These are phyloP conservation scores for Colletotrichum sp. DNA, from an alignment of 2,329 filamentous ascomycete species.

Conservation along the genomic window DNA sequence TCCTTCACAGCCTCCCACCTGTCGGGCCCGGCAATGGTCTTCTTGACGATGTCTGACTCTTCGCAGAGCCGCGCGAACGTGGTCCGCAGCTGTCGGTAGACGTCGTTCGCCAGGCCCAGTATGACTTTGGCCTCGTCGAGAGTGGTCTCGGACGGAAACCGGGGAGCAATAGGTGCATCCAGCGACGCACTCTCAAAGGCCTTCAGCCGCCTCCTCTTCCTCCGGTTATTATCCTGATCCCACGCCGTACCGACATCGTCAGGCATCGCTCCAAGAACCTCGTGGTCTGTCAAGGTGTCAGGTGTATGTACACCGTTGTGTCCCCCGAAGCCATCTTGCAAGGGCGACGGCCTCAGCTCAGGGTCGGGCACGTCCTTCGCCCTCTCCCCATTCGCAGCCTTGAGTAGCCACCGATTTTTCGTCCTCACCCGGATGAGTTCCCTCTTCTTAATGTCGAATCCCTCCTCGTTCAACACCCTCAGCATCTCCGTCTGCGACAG, in stretches of 20 bases:
- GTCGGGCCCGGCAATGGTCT: slow-evolving; percentile 75
- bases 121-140: slow-evolving; percentile 79
- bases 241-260: neutral
- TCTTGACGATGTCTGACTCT: slow-evolving; percentile 72
- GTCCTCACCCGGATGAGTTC: slow-evolving; percentile 73
- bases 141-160: slow-evolving; percentile 84
- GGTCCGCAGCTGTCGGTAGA: slow-evolving; percentile 69
- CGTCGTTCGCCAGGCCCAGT: slow-evolving; percentile 65
- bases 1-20: slow-evolving; percentile 76
- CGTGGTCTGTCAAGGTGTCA: slow-evolving; percentile 14
- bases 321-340: neutral
- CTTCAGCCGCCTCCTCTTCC: slow-evolving; percentile 16
- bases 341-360: neutral
- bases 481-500: slow-evolving; percentile 77
- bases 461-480: slow-evolving; percentile 69
- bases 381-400: slow-evolving; percentile 65
- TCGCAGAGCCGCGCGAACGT: slow-evolving; percentile 75
- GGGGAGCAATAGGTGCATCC: slow-evolving; percentile 70
- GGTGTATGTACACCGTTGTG: neutral
- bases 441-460: slow-evolving; percentile 73
- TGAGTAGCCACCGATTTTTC: slow-evolving; percentile 71
- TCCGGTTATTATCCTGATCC: slow-evolving; percentile 1
- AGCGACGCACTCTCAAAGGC: slow-evolving; percentile 53
- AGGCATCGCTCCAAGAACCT: neutral
- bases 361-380: slow-evolving; percentile 26